Evolutionary conservation across 169 alveolate genomes (phyloP).

Genomic region (Cryptosporidium tyzzeri): DNA sequence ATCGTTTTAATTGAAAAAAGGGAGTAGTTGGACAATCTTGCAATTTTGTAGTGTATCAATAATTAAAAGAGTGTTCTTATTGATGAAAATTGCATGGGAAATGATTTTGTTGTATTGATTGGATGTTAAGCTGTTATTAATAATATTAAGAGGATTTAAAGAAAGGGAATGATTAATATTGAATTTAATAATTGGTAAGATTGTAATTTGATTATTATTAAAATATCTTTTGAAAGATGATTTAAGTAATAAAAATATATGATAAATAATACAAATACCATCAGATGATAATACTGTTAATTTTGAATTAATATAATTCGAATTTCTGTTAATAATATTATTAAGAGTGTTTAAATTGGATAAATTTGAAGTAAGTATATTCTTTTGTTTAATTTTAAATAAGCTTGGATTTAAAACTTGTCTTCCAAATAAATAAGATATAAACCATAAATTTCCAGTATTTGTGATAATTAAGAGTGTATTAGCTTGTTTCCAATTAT

Average conservation of each 20-base stretch:
- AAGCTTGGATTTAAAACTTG: constrained; percentile 16
- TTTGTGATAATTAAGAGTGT: constrained; percentile 4
- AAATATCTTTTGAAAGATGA: neutral
- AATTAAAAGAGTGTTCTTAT: constrained; percentile 14
- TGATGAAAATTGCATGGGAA: constrained; percentile 9
- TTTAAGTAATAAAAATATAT: neutral
- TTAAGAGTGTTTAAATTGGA: neutral
- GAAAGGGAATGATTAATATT: constrained; percentile 7
- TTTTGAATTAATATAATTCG: constrained; percentile 20
- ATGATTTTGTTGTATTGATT: constrained; percentile 14
- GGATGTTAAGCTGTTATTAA: constrained; percentile 25
- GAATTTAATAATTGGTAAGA: constrained; percentile 26
- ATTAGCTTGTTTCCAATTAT: constrained; percentile 33
- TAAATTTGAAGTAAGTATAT: constrained; percentile 12
- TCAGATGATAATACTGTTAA: constrained; percentile 46
- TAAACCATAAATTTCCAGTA: constrained; percentile 30
- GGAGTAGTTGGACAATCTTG: constrained; percentile 24
- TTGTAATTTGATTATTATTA: neutral
- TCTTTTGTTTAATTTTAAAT: constrained; percentile 45
- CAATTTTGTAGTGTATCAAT: constrained; percentile 50
- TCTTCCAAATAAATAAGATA: constrained; percentile 54
- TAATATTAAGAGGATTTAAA: constrained; percentile 43
- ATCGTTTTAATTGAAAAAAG: constrained; percentile 6
- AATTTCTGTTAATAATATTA: neutral
- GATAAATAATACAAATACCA: constrained; percentile 23